Base-by-base conservation (phyloP, 1,139 yeast genomes). In the Saccharomycopsis hybrid region DNA sequence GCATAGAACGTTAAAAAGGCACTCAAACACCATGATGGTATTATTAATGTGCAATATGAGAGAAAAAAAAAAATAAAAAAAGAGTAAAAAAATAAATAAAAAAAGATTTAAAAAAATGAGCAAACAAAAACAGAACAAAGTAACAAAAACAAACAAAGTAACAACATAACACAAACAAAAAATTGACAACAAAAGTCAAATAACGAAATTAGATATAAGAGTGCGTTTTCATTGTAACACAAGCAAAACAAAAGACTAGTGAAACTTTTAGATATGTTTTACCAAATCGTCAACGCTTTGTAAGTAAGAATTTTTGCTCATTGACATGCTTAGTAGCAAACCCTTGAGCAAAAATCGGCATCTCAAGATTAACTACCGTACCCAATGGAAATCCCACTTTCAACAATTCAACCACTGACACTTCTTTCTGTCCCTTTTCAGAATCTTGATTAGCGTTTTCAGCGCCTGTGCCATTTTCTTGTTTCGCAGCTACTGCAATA, bases 121-220 rank as follows among this genome's bases (percentile, higher is more conserved):
- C n/a, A n/a, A n/a, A n/a, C n/a, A n/a, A n/a, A n/a, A n/a, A n/a
- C n/a, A n/a, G n/a, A n/a, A n/a, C n/a, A n/a, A n/a, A n/a, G n/a
- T n/a, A n/a, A n/a, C n/a, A n/a, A n/a, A n/a, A n/a, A n/a, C n/a
- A n/a, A n/a, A n/a, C n/a, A n/a, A n/a, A n/a, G n/a, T n/a, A n/a
- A n/a, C n/a, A n/a, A n/a, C n/a, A n/a, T n/a, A n/a, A n/a, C n/a
- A n/a, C n/a, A n/a, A n/a, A n/a, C n/a, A n/a, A n/a, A n/a, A n/a
- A n/a, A n/a, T n/a, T n/a, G n/a, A n/a, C n/a, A n/a, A n/a, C n/a
- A n/a, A n/a, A n/a, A n/a, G n/a, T n/a, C n/a, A n/a, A n/a, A n/a
- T n/a, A n/a, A n/a, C n/a, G n/a, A n/a, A n/a, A n/a, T n/a, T n/a
- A 45, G 35, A 49, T 49, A 8, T 45, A 49, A 4, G 41, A 35